phyloP scores from a whole-genome alignment of 306 rosid genomes.

The Arachis stenosperma region DNA sequence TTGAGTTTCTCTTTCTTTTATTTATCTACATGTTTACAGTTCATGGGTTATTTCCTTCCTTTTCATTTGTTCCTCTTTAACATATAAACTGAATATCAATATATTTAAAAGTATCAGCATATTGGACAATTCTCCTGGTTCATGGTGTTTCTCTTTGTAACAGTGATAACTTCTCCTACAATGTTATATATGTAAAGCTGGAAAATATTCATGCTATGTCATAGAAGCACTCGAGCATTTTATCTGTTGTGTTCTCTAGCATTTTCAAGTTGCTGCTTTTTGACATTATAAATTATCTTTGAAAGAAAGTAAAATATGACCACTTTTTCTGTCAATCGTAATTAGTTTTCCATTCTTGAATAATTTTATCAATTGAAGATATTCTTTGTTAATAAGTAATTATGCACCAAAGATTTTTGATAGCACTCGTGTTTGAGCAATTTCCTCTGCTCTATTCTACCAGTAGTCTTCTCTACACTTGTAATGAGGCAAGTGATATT shows the following conservation, averaged over 20 bases:
- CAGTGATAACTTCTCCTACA: neutral
- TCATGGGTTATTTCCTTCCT: conserved; percentile 2
- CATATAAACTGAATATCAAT: neutral
- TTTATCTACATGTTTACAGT: neutral
- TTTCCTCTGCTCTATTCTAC: conserved; percentile 1
- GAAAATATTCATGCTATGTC: conserved; percentile 8
- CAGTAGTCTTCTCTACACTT: conserved; percentile 15
- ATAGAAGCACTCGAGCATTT: conserved; percentile 9
- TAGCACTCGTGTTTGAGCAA: neutral
- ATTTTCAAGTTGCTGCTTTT: conserved; percentile 32
- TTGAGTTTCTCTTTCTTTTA: conserved; percentile 24
- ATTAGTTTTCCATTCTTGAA: neutral
- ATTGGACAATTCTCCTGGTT: neutral
- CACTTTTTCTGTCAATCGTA: neutral
- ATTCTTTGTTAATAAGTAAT: conserved; percentile 10
- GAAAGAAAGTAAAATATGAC: neutral
- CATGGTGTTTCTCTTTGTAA: conserved; percentile 22
- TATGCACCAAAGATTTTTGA: conserved; percentile 8
- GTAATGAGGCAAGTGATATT: conserved; percentile 12
- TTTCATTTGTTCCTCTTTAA: conserved; percentile 23
- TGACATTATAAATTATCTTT: conserved; percentile 13
- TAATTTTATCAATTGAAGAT: neutral
- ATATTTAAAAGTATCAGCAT: conserved; percentile 5
- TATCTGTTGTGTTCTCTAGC: conserved; percentile 6
- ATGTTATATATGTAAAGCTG: conserved; percentile 5